Percentiles rank a stretch among this genome's conserved stretches.
phyloP scores from a whole-genome alignment of 164 flowering plant species.

The Vitis rotundifolia region DNA sequence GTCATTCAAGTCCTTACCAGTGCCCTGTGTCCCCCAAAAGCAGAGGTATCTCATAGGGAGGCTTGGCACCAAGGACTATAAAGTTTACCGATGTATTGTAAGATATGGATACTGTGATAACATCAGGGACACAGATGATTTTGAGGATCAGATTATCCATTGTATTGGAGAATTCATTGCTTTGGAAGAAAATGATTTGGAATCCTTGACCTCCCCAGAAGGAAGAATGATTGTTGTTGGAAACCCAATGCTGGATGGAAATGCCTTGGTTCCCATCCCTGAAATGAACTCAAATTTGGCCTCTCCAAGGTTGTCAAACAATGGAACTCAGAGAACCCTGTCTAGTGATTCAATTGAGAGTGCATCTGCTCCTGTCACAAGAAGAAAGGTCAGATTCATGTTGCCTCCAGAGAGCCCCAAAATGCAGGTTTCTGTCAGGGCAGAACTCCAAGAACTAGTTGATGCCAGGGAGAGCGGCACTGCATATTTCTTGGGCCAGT shows the following conservation, averaged over 20 bases:
- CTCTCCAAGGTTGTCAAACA: background rate
- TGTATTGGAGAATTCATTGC: slow-evolving; percentile 63
- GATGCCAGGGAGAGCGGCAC: slow-evolving; percentile 75
- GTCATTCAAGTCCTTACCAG: slow-evolving; percentile 52
- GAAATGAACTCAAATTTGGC: slow-evolving; percentile 6
- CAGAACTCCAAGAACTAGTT: slow-evolving; percentile 58
- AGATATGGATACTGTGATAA: slow-evolving; percentile 63
- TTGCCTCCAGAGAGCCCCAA: slow-evolving; percentile 45
- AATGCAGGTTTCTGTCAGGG: slow-evolving; percentile 38
- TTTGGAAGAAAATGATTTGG: slow-evolving; percentile 49
- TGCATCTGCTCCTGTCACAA: slow-evolving; percentile 6
- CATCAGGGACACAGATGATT: slow-evolving; percentile 44
- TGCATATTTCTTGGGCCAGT: slow-evolving; percentile 59
- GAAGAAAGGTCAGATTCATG: slow-evolving; percentile 53
- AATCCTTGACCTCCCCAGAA: slow-evolving; percentile 38
- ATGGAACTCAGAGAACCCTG: slow-evolving; percentile 9
- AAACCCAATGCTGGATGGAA: slow-evolving; percentile 28
- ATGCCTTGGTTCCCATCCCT: slow-evolving; percentile 36
- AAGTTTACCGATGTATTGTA: slow-evolving; percentile 63
- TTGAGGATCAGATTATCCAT: slow-evolving; percentile 59
- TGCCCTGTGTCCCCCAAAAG: slow-evolving; percentile 43
- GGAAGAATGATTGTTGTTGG: slow-evolving; percentile 63
- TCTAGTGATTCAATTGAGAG: slow-evolving; percentile 10
- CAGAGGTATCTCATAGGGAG: slow-evolving; percentile 57
- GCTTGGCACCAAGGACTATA: slow-evolving; percentile 51